Evolutionary conservation across 1,139 yeast species (phyloP).

Genomic region (Candida dubliniensis): DNA sequence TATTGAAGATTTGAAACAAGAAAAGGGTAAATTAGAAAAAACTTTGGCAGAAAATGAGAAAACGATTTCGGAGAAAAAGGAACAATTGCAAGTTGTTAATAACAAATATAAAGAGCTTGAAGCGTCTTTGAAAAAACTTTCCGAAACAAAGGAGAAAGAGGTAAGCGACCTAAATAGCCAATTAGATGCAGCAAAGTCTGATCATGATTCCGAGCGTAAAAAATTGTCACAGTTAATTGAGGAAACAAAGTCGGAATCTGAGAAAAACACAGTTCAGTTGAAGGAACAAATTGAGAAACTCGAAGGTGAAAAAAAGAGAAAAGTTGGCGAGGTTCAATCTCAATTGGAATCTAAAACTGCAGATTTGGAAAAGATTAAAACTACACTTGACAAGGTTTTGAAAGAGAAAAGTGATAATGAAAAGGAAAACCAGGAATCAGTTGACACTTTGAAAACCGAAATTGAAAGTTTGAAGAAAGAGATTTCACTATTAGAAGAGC

Average conservation of each 20-base stretch:
- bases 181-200: conserved; percentile 1
- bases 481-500: background rate
- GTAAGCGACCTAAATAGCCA: conserved; percentile 7
- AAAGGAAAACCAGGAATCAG: conserved; percentile 4
- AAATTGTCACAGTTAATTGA: conserved; percentile 5
- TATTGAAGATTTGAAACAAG: conserved; percentile 7
- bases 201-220: conserved; percentile 4
- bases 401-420: conserved; percentile 3
- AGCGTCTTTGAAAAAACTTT: conserved; percentile 9
- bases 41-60: background rate
- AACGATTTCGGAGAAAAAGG: background rate
- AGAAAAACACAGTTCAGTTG: background rate
- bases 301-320: conserved; percentile 2
- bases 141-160: conserved; percentile 11
- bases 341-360: conserved; percentile 7
- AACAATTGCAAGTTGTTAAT: conserved; percentile 2
- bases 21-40: conserved; percentile 7
- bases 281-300: conserved; percentile 1
- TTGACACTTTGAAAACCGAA: conserved; percentile 4
- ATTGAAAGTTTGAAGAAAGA: conserved; percentile 2
- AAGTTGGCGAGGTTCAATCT: conserved; percentile 7
- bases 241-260: conserved; percentile 2
- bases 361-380: conserved; percentile 8
- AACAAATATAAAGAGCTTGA: conserved; percentile 7
- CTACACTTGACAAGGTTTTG: background rate